A percentile compares a stretch with the other conserved stretches of the same genome.
Conservation (phyloP, 2,329 filamentous ascomycete species). For the Calycina herbarum region DNA sequence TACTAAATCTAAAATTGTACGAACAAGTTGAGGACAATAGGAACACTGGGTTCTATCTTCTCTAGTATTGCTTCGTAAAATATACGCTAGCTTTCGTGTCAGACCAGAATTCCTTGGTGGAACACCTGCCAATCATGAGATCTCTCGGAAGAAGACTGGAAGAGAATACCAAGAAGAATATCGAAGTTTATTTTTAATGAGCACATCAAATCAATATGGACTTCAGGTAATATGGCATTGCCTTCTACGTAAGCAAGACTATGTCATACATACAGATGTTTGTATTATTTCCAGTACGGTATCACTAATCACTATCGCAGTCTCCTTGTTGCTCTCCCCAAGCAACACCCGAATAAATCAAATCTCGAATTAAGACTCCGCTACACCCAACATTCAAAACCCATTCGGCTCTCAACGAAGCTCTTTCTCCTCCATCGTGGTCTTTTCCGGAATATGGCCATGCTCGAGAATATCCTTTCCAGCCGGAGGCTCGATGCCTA, state of each 20-base stretch:
- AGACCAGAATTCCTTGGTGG: no score
- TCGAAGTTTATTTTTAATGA: background rate
- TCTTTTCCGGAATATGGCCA: constrained; percentile 12
- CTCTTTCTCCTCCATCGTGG: background rate
- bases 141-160: no score
- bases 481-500: constrained; percentile 15
- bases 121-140: no score
- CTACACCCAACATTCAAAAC: background rate
- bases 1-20: no score
- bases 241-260: background rate
- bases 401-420: background rate
- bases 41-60: no score
- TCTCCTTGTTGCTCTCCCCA: background rate
- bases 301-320: background rate
- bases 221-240: background rate
- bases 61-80: no score
- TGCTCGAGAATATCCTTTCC: constrained; percentile 19
- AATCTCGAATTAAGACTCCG: background rate
- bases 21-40: no score
- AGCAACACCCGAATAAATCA: background rate
- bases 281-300: background rate
- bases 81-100: no score
- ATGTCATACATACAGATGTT: background rate
- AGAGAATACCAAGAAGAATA: no score
- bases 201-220: background rate